Conservation (phyloP, 495 filamentous ascomycete species). For the Neurospora intermedia region DNA sequence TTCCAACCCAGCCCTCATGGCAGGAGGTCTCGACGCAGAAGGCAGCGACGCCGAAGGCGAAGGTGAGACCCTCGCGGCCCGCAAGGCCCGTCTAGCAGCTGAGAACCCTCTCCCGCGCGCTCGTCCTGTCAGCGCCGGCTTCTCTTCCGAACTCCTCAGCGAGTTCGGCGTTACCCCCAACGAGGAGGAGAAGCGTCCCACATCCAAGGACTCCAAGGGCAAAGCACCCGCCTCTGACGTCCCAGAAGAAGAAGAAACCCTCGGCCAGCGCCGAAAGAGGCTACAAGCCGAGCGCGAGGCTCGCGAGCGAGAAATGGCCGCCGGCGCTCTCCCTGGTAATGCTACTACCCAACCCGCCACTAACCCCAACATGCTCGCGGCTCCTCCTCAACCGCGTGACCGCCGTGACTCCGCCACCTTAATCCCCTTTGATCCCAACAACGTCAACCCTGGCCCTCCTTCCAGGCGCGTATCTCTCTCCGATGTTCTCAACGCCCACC, state of each 20-base stretch:
- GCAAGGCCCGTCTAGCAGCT: slow-evolving; percentile 57
- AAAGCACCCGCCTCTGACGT: slow-evolving; percentile 13
- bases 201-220: slow-evolving; percentile 1
- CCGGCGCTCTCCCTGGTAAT: slow-evolving; percentile 3
- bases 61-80: slow-evolving; percentile 69
- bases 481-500: slow-evolving; percentile 48
- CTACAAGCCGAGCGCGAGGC: slow-evolving; percentile 64
- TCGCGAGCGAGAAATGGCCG: slow-evolving; percentile 33
- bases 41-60: slow-evolving; percentile 45
- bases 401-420: slow-evolving; percentile 11
- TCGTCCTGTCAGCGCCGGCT: slow-evolving; percentile 58
- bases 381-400: slow-evolving; percentile 8
- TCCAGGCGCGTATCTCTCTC: slow-evolving; percentile 53
- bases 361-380: not conserved
- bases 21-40: slow-evolving; percentile 5
- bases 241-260: slow-evolving; percentile 67
- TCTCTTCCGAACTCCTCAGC: slow-evolving; percentile 67
- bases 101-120: slow-evolving; percentile 38
- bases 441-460: not conserved
- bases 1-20: not conserved
- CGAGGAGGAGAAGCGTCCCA: slow-evolving; percentile 15
- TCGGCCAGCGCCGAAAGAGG: slow-evolving; percentile 73
- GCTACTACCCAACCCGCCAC: not conserved
- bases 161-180: slow-evolving; percentile 47
- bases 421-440: slow-evolving; percentile 7